These are phyloP conservation scores for Rickenella mellea DNA, from an alignment of 768 basidiomycete species.

Conservation along the genomic window DNA sequence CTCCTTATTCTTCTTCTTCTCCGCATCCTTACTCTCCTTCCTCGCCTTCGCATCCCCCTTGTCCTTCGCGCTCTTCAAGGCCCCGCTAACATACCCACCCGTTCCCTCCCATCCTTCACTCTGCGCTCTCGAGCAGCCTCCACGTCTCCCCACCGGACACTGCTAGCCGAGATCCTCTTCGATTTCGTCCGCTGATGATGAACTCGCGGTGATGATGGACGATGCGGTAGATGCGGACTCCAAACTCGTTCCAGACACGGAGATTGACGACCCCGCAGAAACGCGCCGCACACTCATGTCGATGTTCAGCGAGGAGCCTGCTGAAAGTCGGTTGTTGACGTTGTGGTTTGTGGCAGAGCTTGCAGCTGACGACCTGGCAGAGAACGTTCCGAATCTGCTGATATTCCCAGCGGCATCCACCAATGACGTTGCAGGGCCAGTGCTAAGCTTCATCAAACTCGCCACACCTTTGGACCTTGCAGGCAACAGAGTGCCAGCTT, in stretches of 20 bases:
- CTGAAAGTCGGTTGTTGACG: constrained; percentile 24
- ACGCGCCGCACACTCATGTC: constrained; percentile 12
- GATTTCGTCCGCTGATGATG: constrained; percentile 23
- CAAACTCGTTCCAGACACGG: constrained; percentile 33
- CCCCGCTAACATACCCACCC: constrained; percentile 3
- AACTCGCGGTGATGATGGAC: constrained; percentile 25
- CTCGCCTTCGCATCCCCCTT: constrained; percentile 19
- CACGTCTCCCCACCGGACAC: constrained; percentile 39
- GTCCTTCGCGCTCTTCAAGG: not conserved
- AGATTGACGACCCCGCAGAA: constrained; percentile 27
- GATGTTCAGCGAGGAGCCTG: constrained; percentile 9
- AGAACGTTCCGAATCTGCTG: too few species aligned
- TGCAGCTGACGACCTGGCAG: too few species aligned
- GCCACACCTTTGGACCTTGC: too few species aligned
- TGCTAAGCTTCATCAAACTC: constrained; percentile 2
- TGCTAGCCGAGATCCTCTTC: constrained; percentile 20
- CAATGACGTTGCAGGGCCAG: too few species aligned
- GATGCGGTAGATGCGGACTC: constrained; percentile 37
- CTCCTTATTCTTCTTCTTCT: constrained; percentile 16
- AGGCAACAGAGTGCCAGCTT: constrained; percentile 53
- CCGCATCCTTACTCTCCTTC: constrained; percentile 21
- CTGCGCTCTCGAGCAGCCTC: constrained; percentile 39
- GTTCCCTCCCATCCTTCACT: constrained; percentile 27
- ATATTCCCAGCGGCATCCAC: too few species aligned
- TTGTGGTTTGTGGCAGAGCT: too few species aligned